phyloP scores from a whole-genome alignment of 129 eudicot species.

The Calendula officinalis region DNA sequence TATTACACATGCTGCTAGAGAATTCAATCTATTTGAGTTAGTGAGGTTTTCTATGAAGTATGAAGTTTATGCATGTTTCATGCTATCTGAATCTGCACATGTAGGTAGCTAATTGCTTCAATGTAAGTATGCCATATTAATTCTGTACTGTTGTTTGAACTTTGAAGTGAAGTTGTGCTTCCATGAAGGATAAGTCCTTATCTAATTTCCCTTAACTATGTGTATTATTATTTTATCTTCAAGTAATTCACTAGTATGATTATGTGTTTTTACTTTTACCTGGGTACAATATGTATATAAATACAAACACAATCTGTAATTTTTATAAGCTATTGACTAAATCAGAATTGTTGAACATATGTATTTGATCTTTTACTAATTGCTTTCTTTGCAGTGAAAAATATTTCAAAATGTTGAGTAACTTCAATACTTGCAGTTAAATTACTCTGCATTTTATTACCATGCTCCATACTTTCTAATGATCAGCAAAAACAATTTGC shows the following conservation, averaged over 20 bases:
- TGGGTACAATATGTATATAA: constrained; percentile 8
- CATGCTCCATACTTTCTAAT: neutral
- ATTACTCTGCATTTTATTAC: neutral
- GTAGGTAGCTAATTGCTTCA: constrained; percentile 10
- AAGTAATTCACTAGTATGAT: constrained; percentile 18
- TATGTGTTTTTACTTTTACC: constrained; percentile 22
- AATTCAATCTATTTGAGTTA: constrained; percentile 4
- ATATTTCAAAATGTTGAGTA: constrained; percentile 1
- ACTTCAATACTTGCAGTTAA: neutral
- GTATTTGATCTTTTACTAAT: neutral
- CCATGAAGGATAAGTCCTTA: constrained; percentile 10
- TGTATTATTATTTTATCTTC: neutral
- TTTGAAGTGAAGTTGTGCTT: constrained; percentile 1
- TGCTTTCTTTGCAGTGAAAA: constrained; percentile 1
- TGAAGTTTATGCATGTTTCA: constrained; percentile 11
- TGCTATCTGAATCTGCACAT: constrained; percentile 20
- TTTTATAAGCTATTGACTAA: constrained; percentile 11
- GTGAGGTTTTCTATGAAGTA: neutral
- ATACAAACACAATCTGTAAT: constrained; percentile 12
- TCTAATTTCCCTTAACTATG: neutral
- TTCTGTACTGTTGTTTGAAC: constrained; percentile 12
- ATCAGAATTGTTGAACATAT: neutral
- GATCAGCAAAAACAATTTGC: constrained; percentile 3
- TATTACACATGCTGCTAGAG: neutral
- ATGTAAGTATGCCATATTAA: constrained; percentile 14